Base-by-base conservation (phyloP, 257 asterid species). In the Solanum sejunctum region DNA sequence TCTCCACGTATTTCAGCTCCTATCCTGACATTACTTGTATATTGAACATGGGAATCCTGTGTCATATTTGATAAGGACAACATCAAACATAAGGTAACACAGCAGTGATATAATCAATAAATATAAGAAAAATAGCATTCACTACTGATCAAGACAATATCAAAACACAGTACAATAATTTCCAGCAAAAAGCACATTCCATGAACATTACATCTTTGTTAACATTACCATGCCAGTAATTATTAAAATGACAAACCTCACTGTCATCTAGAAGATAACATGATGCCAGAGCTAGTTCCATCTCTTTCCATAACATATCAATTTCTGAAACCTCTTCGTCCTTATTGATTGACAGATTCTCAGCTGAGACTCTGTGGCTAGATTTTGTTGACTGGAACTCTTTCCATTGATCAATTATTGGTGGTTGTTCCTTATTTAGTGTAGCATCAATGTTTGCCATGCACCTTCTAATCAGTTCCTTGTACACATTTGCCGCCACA, bases 201-300 rank as follows among this genome's bases (percentile, higher is more conserved):
- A 17, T 54, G 28, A 52, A 78, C 47, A 52, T 26, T 78, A 52
- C 8, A 3, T 45, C 80, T 5, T 72, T 45, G 61, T 78, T 54
- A 52, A 52, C n/a, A 45, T 15, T 60, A 32, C 8, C 58, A 32
- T 41, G 16, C 43, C 57, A 28, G 57, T 17, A 84, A 47, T 32
- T 51, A 83, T 23, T 36, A 12, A 36, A 57, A 82, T 83, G 20
- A 15, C 75, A 28, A 89, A 95, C 99, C 98, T 93, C 98, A 69
- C 75, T 88, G 47, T 92, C 95, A n/a, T 97, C 98, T 18, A 92
- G 91, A 36, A 95, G 90, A 85, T 92, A 94, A 91, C 91, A 92
- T 6, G 99, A 94, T 15, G 98, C 99, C 84, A 97, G 70, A 45
- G 98, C 98, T 8, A 95, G 89, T 84, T 95, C 98, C 98, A 97